phyloP scores from a whole-genome alignment of 192 early-diverging fungal genomes.

The Phlyctochytrium arcticum region DNA sequence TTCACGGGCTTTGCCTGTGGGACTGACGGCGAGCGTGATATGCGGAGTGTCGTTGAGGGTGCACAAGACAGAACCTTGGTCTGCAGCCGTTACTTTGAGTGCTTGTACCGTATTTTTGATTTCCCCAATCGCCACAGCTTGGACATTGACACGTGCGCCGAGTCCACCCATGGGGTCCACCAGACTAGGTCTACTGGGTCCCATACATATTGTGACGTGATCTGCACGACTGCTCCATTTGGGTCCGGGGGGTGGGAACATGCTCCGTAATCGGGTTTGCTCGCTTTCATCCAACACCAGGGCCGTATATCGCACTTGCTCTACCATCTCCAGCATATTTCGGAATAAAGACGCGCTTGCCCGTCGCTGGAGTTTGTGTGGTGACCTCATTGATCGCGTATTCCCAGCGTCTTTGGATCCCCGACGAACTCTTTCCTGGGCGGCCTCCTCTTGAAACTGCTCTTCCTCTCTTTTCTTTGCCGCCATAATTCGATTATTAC shows the following conservation, averaged over 20 bases:
- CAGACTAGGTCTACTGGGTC: slow-evolving; percentile 18
- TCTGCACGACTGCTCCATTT: slow-evolving; percentile 24
- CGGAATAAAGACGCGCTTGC: slow-evolving; percentile 34
- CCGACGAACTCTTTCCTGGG: too few relatives aligned
- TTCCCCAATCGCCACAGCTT: slow-evolving; percentile 20
- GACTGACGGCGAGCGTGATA: slow-evolving; percentile 32
- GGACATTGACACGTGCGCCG: slow-evolving; percentile 14
- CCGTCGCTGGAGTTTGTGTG: background rate
- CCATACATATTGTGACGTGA: slow-evolving; percentile 38
- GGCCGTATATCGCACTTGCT: slow-evolving; percentile 34
- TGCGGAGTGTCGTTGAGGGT: slow-evolving; percentile 37
- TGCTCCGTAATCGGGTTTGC: background rate
- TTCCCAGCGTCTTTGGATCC: background rate
- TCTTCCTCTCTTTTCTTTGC: slow-evolving; percentile 15
- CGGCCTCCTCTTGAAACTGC: background rate
- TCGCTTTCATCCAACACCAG: slow-evolving; percentile 25
- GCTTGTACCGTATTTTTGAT: slow-evolving; percentile 26
- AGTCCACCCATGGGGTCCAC: slow-evolving; percentile 31
- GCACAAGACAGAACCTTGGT: background rate
- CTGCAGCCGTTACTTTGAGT: slow-evolving; percentile 26
- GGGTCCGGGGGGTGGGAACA: slow-evolving; percentile 12
- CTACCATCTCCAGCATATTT: slow-evolving; percentile 28
- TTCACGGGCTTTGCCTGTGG: slow-evolving; percentile 12
- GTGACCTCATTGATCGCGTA: slow-evolving; percentile 3
- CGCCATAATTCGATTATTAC: slow-evolving; percentile 37